phyloP scores from a whole-genome alignment of 2,329 filamentous ascomycete species.

The Thermoascus crustaceus region DNA sequence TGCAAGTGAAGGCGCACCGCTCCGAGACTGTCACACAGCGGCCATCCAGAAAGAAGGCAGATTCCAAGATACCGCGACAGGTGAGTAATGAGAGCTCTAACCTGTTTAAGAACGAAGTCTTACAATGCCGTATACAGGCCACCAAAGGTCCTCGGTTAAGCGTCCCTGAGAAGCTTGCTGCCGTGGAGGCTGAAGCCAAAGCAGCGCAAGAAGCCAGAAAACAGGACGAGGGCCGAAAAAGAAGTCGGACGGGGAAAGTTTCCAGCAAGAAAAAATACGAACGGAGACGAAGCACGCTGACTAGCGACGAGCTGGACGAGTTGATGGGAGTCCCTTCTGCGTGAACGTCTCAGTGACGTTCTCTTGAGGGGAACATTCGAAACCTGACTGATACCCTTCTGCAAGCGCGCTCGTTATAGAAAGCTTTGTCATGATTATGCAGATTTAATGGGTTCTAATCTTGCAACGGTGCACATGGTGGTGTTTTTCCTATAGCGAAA shows the following conservation, averaged over 20 bases:
- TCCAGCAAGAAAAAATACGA: slow-evolving; percentile 15
- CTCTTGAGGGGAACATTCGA: no score
- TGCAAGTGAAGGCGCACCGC: slow-evolving; percentile 26
- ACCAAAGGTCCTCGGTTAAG: slow-evolving; percentile 21
- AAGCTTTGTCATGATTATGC: neutral
- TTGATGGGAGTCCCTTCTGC: slow-evolving; percentile 24
- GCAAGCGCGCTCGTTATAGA: neutral
- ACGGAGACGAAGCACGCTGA: slow-evolving; percentile 36
- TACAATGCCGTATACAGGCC: slow-evolving; percentile 8
- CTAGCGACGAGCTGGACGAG: slow-evolving; percentile 37
- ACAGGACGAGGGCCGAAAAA: slow-evolving; percentile 28
- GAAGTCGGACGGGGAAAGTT: slow-evolving; percentile 14
- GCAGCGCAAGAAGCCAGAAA: slow-evolving; percentile 27
- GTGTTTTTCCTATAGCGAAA: no score
- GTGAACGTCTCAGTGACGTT: slow-evolving; percentile 6
- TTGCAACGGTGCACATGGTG: no score
- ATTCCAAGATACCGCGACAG: slow-evolving; percentile 21
- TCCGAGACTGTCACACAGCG: slow-evolving; percentile 22
- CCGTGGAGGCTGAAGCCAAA: slow-evolving; percentile 35
- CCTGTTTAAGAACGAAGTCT: neutral
- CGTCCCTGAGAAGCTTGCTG: slow-evolving; percentile 36
- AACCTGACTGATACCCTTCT: slow-evolving; percentile 1
- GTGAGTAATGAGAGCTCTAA: slow-evolving; percentile 14
- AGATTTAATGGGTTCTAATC: neutral
- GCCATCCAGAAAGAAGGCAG: slow-evolving; percentile 18